Conservation (phyloP, 495 filamentous ascomycete genomes). For the Neurospora cerealis region DNA sequence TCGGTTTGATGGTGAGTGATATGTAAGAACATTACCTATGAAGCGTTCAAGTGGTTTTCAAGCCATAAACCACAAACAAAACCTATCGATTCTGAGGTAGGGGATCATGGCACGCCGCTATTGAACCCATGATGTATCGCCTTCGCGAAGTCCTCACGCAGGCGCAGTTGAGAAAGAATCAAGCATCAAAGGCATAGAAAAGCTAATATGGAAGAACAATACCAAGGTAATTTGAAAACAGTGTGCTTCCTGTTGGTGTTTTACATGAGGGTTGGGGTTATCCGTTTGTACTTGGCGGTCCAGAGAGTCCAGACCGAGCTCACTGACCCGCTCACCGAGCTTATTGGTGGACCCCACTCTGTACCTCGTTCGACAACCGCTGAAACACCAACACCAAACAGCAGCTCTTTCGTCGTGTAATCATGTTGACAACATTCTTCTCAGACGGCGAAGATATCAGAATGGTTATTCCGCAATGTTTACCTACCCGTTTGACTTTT, state of each 20-base stretch:
- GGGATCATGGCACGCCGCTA: too few species aligned
- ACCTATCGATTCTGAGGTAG: too few species aligned
- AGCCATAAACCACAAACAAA: too few species aligned
- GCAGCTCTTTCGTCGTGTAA: background rate
- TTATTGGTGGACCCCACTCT: background rate
- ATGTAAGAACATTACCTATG: too few species aligned
- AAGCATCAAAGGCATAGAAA: too few species aligned
- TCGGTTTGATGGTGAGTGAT: too few species aligned
- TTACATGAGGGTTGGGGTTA: background rate
- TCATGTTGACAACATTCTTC: background rate
- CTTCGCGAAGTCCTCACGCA: too few species aligned
- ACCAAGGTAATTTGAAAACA: too few species aligned
- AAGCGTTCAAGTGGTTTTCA: too few species aligned
- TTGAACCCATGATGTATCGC: too few species aligned
- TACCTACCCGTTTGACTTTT: background rate
- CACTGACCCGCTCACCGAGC: background rate
- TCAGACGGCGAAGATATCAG: background rate
- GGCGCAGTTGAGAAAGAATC: too few species aligned
- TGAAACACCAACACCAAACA: background rate
- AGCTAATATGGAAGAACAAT: too few species aligned
- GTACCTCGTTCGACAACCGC: background rate
- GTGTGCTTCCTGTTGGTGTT: background rate
- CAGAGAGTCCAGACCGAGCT: background rate
- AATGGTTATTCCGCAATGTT: background rate
- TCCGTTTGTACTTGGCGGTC: background rate